Evolutionary conservation across 306 rosid species (phyloP), one percentile per base, ranked within the genome.

Genomic region (Astragalus membranaceus): DNA sequence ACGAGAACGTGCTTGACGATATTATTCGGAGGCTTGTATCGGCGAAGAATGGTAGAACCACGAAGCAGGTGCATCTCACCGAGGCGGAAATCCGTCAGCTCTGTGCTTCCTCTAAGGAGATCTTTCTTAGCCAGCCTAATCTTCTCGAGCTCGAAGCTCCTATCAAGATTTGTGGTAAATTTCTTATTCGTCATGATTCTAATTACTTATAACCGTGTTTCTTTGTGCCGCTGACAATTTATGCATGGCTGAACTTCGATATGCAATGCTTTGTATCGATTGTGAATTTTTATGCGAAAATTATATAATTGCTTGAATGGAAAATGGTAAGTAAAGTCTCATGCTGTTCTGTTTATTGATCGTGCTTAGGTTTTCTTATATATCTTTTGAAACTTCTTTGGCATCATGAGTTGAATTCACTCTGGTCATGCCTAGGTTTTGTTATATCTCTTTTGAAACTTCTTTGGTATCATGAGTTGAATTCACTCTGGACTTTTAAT

Each of bases 61-160:
- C 96, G 66, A 85, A 73, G 64, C 96, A 82, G 78, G 96, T 87
- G 17, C 84, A 83, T 74, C 85, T 87, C 5, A 85, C 92, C 32
- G 96, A 89, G 79, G 47, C 90, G 1, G 96, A 89, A 75, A 87
- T 87, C 50, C 74, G 79, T 9, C 96, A 85, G 57, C 88, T 89
- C 3, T 89, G 96, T 43, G 9, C 58, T 26, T 33, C 84, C 12
- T 75, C 92, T 15, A 89, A 80, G 84, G 92, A 87, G 82, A 83
- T 89, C 82, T 89, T 89, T 74, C 92, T 89, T 78, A 79, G 83
- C 37, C 96, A 89, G 56, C 96, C 96, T n/a, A 87, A 89, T 68
- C 96, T 89, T 69, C 96, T 89, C 4, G 96, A 89, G 67, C 96
- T 89, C 42, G 96, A 89, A 84, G 96, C 96, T 79, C 96, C 92